Evolutionary conservation across 805 yeast genomes (phyloP), one percentile per base, ranked within the genome.

Genomic region (Ogataea neopini): DNA sequence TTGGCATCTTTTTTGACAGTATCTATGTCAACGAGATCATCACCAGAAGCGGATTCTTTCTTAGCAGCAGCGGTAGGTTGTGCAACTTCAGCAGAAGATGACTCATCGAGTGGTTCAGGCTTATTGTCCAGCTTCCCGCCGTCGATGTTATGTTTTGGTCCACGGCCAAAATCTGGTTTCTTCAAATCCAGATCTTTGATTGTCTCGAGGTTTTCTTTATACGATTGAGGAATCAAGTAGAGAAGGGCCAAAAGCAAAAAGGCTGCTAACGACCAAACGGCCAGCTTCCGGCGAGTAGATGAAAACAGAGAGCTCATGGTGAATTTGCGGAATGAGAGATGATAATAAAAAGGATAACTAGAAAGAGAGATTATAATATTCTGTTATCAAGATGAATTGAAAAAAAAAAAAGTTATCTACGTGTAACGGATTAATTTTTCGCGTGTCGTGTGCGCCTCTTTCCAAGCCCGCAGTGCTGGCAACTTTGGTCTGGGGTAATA

Each of bases 291-390:
- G 18, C 38, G 44, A 1, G 49, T 40, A 11, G 23, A 38, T 3
- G 14, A 6, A 15, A 44, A 41, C 19, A 44, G 18, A 3, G 49
- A 45, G 22, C 34, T 33, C 54, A 50, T 50, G n/a, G 7, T 42
- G 9, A 15, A 17, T 25, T 8, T 28, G 10, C 6, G 30, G 4
- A n/a, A n/a, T 6, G 30, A 28, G 6, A 6, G 14, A 11, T 8
- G 30, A 28, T 8, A 6, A 13, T 6, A 6, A 32, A 32, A 15
- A n/a, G 4, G 15, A 32, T 17, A 17, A 17, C 18, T 6, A 14
- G 5, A 4, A 17, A n/a, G 19, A 6, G 6, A 9, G 18, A 14
- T 32, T 15, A n/a, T n/a, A n/a, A n/a, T 32, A 17, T 34, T 34
- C 23, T 18, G 23, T 34, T 17, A n/a, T 37, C 30, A 37, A 8